A percentile compares a stretch with the other conserved stretches of the same genome.
Evolutionary conservation across 192 early-diverging fungal genomes (phyloP).

Genomic region (Geranomyces michiganensis): DNA sequence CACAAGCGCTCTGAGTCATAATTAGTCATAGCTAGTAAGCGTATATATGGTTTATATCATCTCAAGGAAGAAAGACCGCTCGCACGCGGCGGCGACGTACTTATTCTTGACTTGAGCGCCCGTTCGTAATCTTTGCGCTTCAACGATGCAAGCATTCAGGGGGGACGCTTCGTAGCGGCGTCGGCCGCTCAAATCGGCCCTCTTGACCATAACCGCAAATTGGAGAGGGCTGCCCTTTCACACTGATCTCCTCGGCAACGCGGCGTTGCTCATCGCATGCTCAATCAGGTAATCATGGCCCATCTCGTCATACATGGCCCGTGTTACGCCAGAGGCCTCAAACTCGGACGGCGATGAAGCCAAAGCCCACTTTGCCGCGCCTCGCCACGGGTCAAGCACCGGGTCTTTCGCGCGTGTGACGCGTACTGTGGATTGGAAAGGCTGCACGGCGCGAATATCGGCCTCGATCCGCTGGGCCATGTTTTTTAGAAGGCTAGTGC

Average conservation of each 20-base stretch:
- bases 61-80: too few species aligned
- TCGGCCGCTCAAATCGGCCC: too few species aligned
- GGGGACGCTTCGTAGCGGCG: too few species aligned
- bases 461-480: constrained; percentile 64
- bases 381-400: constrained; percentile 80
- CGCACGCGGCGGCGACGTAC: too few species aligned
- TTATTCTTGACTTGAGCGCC: too few species aligned
- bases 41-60: too few species aligned
- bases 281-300: constrained; percentile 87
- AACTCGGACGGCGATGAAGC: constrained; percentile 32
- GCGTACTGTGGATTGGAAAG: constrained; percentile 55
- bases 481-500: constrained; percentile 66
- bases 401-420: constrained; percentile 72
- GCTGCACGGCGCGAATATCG: constrained; percentile 67
- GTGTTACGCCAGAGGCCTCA: constrained; percentile 58
- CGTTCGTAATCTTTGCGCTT: too few species aligned
- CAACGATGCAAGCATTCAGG: too few species aligned
- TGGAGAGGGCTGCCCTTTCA: not conserved
- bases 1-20: too few species aligned
- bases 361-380: constrained; percentile 73
- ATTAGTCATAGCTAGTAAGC: too few species aligned
- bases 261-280: constrained; percentile 76
- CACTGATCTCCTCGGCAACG: not conserved
- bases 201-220: too few species aligned
- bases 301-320: constrained; percentile 77